Conservation (phyloP, 2,329 filamentous ascomycete species). For the Eutypa lata region DNA sequence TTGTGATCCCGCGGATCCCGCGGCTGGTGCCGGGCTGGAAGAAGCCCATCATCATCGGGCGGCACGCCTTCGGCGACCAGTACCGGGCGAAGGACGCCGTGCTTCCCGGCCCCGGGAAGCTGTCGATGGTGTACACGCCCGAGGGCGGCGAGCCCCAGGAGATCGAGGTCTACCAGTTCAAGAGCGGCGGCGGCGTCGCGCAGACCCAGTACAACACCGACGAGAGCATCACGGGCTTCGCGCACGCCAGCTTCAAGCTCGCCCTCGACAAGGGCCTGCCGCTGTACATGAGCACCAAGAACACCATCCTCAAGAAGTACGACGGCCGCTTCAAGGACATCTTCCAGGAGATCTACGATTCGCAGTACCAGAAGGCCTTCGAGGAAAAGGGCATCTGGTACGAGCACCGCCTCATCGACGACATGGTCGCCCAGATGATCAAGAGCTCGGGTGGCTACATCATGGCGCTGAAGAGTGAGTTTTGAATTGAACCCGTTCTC, state of each 20-base stretch:
- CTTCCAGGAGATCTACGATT: constrained; percentile 95
- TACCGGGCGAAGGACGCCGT: constrained; percentile 95
- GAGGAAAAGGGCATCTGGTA: constrained; percentile 96
- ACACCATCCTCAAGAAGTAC: constrained; percentile 99
- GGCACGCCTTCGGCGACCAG: constrained; percentile 97
- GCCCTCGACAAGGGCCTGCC: constrained; percentile 82
- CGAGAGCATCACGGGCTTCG: constrained; percentile 91
- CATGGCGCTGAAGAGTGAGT: constrained; percentile 94
- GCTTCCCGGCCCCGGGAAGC: constrained; percentile 76
- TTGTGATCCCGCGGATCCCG: constrained; percentile 90
- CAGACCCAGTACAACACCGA: constrained; percentile 99
- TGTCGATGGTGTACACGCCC: constrained; percentile 94
- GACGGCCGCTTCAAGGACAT: constrained; percentile 99
- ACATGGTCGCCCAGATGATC: constrained; percentile 99
- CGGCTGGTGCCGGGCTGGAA: constrained; percentile 96
- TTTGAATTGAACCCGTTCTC: too few species aligned
- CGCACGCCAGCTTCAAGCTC: constrained; percentile 95
- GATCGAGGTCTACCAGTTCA: constrained; percentile 89
- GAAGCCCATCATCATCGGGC: constrained; percentile 98
- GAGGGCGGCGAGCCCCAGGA: constrained; percentile 76
- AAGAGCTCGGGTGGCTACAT: constrained; percentile 96
- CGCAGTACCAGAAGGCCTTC: constrained; percentile 81
- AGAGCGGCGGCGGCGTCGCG: constrained; percentile 79
- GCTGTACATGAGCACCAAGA: constrained; percentile 99
- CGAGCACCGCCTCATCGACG: constrained; percentile 97